A percentile compares a stretch with the other conserved stretches of the same genome.
These are phyloP conservation scores for Xerocomus brunneocitrinus DNA, from an alignment of 768 basidiomycete genomes.

Conservation along the genomic window DNA sequence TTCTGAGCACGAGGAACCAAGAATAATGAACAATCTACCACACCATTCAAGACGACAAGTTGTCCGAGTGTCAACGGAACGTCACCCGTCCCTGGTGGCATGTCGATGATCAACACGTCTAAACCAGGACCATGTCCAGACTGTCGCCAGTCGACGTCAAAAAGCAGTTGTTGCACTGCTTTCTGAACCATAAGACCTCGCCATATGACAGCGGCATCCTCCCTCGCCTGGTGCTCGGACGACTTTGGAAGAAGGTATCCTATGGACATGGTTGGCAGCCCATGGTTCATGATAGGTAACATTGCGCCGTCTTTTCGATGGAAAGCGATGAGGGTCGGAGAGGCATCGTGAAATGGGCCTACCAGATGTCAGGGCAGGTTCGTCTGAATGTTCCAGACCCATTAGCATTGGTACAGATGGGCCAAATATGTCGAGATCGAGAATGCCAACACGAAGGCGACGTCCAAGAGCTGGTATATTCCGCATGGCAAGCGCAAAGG, in stretches of 20 bases:
- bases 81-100: constrained; percentile 97
- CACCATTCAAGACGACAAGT: constrained; percentile 78
- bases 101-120: constrained; percentile 88
- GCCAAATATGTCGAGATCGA: constrained; percentile 95
- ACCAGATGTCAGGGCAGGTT: constrained; percentile 75
- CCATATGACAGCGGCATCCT: constrained; percentile 88
- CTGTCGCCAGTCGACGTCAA: constrained; percentile 88
- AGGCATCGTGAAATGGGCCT: constrained; percentile 17
- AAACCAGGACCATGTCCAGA: constrained; percentile 41
- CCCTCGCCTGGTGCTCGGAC: constrained; percentile 43
- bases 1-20: neutral
- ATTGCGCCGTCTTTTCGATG: constrained; percentile 60
- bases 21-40: constrained; percentile 17
- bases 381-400: constrained; percentile 74
- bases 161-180: constrained; percentile 91
- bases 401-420: constrained; percentile 92
- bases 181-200: constrained; percentile 98
- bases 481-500: constrained; percentile 60
- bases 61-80: constrained; percentile 91
- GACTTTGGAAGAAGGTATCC: constrained; percentile 79
- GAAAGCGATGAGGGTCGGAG: neutral
- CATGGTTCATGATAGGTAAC: constrained; percentile 81
- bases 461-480: constrained; percentile 30
- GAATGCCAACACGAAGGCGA: constrained; percentile 69
- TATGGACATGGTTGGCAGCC: constrained; percentile 94